Base-by-base conservation (phyloP, 2,329 filamentous ascomycete species). In the Phymatotrichopsis omnivora region DNA sequence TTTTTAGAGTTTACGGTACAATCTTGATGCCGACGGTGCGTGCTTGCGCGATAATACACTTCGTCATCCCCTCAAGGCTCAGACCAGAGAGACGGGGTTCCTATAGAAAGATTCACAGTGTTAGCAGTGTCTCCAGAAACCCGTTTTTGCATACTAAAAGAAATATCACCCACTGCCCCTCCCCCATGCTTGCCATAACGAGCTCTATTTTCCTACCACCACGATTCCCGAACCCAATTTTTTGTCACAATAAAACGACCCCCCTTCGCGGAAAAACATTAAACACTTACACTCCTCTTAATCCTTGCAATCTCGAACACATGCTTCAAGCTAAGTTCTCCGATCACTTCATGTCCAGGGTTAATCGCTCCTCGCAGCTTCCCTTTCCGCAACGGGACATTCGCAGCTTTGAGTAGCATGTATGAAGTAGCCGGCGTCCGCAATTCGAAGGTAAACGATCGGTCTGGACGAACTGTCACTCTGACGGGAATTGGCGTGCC, bases 281-380 rank as follows among this genome's bases (percentile, higher is more conserved):
- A 7, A 16, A 7, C 22, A 52, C 49, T 19, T 34, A 58, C 56
- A 19, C 47, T 46, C 16, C 38, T 81, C 74, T 98, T 98, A 61
- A 98, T 93, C 72, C 85, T 87, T 55, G 91, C 91, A 65, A 98
- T 96, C 68, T 96, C 89, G 67, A 86, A 96, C 17, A 98, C 71
- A 67, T 98, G 91, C 71, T 98, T 98, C 60, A 98, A 68, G 59
- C 82, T 91, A 45, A 98, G 74, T 3, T 76, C 81, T 47, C 89
- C 91, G n/a, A 93, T 76, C 10, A 52, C 47, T 6, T 69, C 76
- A 57, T 93, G 85, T 1, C 80, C 82, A 0, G 85, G 82, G 44
- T 78, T 81, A 60, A 71, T 72, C 1, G 86, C 83, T 10, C 86
- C 91, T 60, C 73, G 71, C 7, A 85, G 70, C 60, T 83, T 82